Percentiles rank a stretch among this genome's conserved stretches.
Conservation (phyloP, 495 filamentous ascomycete species). For the Sordaria brevicollis region DNA sequence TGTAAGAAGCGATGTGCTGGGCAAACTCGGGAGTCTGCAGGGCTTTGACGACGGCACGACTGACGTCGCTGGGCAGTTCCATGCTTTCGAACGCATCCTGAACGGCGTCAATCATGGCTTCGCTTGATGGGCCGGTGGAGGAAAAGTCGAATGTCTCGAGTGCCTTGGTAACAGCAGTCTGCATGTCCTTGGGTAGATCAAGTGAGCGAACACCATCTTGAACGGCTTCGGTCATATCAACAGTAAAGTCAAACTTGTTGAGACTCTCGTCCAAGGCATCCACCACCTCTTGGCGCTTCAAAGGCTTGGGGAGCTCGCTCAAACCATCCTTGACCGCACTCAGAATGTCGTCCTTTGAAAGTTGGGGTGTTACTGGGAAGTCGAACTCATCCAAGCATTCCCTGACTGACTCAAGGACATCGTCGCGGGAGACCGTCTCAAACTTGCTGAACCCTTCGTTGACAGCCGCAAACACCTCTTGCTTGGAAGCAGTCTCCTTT, state of each 20-base stretch:
- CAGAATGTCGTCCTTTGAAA: constrained; percentile 43
- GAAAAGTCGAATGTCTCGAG: constrained; percentile 14
- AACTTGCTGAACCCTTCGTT: constrained; percentile 72
- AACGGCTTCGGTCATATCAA: constrained; percentile 19
- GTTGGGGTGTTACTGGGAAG: constrained; percentile 43
- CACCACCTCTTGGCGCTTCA: constrained; percentile 29
- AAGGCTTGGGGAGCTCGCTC: constrained; percentile 33
- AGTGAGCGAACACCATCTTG: constrained; percentile 15
- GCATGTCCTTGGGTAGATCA: constrained; percentile 14
- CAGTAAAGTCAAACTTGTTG: constrained; percentile 29
- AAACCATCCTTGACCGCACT: constrained; percentile 43
- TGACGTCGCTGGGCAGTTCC: constrained; percentile 7
- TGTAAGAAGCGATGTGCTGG: neutral
- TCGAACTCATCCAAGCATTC: constrained; percentile 71
- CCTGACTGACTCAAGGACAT: constrained; percentile 63
- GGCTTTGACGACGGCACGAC: constrained; percentile 8
- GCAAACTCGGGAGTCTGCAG: constrained; percentile 17
- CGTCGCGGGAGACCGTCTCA: constrained; percentile 60
- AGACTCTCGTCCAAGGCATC: constrained; percentile 36
- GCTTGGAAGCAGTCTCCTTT: constrained; percentile 50
- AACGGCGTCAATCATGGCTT: constrained; percentile 12
- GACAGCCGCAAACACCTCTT: constrained; percentile 76
- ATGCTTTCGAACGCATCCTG: constrained; percentile 12
- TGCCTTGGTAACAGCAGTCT: constrained; percentile 8
- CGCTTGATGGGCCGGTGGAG: neutral